Percentiles rank a stretch among this genome's conserved stretches.
These are phyloP conservation scores for Lophiotrema nucula DNA, from an alignment of 495 filamentous ascomycete species.

Conservation along the genomic window DNA sequence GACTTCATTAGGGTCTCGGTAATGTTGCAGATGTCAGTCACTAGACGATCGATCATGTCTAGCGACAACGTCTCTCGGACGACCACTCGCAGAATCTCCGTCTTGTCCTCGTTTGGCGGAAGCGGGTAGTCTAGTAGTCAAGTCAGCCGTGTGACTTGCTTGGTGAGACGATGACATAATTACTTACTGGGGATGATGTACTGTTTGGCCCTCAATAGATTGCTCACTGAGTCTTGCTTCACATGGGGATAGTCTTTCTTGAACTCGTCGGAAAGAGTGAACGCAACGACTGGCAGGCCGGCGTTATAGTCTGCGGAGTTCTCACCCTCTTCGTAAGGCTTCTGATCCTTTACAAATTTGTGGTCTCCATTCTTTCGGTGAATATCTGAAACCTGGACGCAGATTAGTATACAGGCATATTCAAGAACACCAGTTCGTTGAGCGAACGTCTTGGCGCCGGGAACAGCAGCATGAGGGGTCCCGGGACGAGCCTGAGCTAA, in stretches of 20 bases:
- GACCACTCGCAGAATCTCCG: conserved; percentile 68
- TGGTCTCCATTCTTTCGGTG: conserved; percentile 55
- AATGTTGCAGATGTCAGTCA: conserved; percentile 55
- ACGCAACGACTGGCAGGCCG: conserved; percentile 71
- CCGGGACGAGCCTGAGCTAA: too few relatives aligned
- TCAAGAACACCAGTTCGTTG: too few relatives aligned
- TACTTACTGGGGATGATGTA: conserved; percentile 69
- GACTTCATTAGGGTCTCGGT: conserved; percentile 57
- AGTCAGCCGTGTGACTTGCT: conserved; percentile 8
- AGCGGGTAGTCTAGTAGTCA: conserved; percentile 59
- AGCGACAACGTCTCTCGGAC: conserved; percentile 68
- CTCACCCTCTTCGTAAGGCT: conserved; percentile 46
- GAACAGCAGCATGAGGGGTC: too few relatives aligned
- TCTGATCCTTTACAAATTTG: conserved; percentile 39
- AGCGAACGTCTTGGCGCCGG: too few relatives aligned
- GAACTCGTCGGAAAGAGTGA: conserved; percentile 64
- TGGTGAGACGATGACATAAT: too few relatives aligned
- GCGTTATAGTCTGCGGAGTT: conserved; percentile 63
- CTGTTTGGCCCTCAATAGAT: conserved; percentile 64
- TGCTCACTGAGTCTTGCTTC: conserved; percentile 64
- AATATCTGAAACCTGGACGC: conserved; percentile 62
- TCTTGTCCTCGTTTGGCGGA: conserved; percentile 61
- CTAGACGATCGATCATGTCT: conserved; percentile 63
- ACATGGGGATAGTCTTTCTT: conserved; percentile 60
- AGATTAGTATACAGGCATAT: too few relatives aligned